Evolutionary conservation across 371 early-diverging fungal species (phyloP), one percentile per base, ranked within the genome.

Genomic region (Apophysomyces elegans): DNA sequence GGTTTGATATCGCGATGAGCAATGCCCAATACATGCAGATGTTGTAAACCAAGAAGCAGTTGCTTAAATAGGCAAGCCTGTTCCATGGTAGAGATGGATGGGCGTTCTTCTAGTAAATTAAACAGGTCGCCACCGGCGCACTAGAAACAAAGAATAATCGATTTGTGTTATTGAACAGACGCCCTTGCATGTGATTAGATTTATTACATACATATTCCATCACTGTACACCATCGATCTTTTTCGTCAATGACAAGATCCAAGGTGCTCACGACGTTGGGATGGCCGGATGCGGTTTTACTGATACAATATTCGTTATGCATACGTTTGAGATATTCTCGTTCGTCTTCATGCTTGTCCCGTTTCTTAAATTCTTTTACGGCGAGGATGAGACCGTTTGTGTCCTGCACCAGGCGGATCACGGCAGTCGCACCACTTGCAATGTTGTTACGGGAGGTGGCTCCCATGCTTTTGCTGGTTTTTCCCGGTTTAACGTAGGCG

Each of bases 21-120:
- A 63, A 93, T 97, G 37, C 99, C 99, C 57, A 93, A 83, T 11
- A 92, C 80, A 81, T 99, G 99, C 69, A 97, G 93, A 71, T 99
- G 96, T 61, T 95, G 94, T 46, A 99, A 84, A 58, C 98, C 96
- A 47, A 96, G 86, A 76, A 97, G 89, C 63, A 99, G 81, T 72
- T 99, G 99, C 75, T 97, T 77, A 60, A 89, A 90, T 14, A 84
- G 78, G 60, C 89, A 87, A 43, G 74, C 77, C 21, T 76, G 70
- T 59, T 87, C 88, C 35, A 76, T 71, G 32, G 71, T 68, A 12
- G 80, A 65, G 47, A 85, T 66, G 12, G 63, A 67, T 8, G 75
- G 81, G 59, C 63, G 81, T 68, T 66, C 83, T 56, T 64, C 77
- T 41, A 88, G 71, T 21, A 89, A 58, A 41, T 72, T 72, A 60